Base-by-base conservation (phyloP, 257 asterid genomes). In the Cinchona pubescens region DNA sequence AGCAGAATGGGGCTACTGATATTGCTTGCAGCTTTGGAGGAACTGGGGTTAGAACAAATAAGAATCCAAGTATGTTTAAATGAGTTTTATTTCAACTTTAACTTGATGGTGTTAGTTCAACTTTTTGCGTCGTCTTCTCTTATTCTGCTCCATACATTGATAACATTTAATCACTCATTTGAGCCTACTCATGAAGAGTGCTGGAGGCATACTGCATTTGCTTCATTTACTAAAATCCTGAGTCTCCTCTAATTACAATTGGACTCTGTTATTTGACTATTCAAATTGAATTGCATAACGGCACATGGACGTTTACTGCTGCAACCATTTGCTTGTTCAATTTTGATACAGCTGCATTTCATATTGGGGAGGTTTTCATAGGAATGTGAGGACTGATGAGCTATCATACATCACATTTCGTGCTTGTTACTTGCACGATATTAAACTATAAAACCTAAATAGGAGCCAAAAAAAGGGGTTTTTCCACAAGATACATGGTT, bases 1-100 rank as follows among this genome's bases (percentile, higher is more conserved):
- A 91, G 86, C 94, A 91, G 87, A 90, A 95, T 78, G 98, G 96
- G 75, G 98, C 98, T 73, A 84, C 96, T 27, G 99, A 91, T 74
- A 80, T 88, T 42, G 99, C 99, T 61, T 95, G 99, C 90, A 88
- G 83, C 80, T 95, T 95, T 70, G 99, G 98, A 0, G 98, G 98
- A 61, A 88, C 86, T 9, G 97, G 99, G n/a, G 53, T 88, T 78
- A 77, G 97, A 77, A 92, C 96, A 1, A 87, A 88, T 82, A 87
- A 91, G 83, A 90, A 95, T 73, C 99, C 99, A 75, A 92, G 99
- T 92, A 87, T 0, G 93, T 81, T 18, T 40, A 27, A 40, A 60
- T 7, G 66, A 10, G 8, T 77, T 37, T 9, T 19, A 35, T 18
- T 62, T 72, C 71, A 29, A 29, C 65, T 64, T 35, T n/a, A 16